phyloP scores from a whole-genome alignment of 805 yeast genomes.

The Schwanniomyces vanrijiae region DNA sequence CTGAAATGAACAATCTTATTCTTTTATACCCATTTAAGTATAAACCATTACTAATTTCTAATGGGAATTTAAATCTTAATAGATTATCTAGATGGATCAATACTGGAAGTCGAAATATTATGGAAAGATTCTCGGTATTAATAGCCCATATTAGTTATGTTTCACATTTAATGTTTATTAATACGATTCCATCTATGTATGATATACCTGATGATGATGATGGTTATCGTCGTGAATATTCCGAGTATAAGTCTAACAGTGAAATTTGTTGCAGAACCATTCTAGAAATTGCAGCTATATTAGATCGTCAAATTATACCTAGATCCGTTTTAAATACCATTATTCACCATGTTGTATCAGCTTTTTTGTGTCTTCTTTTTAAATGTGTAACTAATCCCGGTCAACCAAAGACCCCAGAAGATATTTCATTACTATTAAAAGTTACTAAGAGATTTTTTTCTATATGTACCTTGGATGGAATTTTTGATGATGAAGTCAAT shows the following conservation, averaged over 20 bases:
- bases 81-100: not conserved
- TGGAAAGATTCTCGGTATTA: not conserved
- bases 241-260: constrained; percentile 28
- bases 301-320: constrained; percentile 18
- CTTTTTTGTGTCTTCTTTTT: constrained; percentile 26
- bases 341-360: constrained; percentile 29
- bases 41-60: too few species aligned
- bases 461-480: not conserved
- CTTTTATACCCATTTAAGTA: too few species aligned
- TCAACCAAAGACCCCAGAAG: constrained; percentile 23
- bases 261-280: constrained; percentile 39
- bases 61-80: too few species aligned
- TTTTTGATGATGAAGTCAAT: not conserved
- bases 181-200: constrained; percentile 26
- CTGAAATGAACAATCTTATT: too few species aligned
- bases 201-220: constrained; percentile 13
- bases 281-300: constrained; percentile 19
- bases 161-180: constrained; percentile 24
- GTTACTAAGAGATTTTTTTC: constrained; percentile 14
- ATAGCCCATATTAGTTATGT: constrained; percentile 20
- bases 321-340: constrained; percentile 31
- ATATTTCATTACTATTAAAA: constrained; percentile 30
- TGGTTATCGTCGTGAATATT: constrained; percentile 8
- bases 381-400: constrained; percentile 30
- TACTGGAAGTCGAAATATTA: not conserved